Evolutionary conservation across 805 yeast species (phyloP).

Genomic region (Tetrapisispora pingtungensis): DNA sequence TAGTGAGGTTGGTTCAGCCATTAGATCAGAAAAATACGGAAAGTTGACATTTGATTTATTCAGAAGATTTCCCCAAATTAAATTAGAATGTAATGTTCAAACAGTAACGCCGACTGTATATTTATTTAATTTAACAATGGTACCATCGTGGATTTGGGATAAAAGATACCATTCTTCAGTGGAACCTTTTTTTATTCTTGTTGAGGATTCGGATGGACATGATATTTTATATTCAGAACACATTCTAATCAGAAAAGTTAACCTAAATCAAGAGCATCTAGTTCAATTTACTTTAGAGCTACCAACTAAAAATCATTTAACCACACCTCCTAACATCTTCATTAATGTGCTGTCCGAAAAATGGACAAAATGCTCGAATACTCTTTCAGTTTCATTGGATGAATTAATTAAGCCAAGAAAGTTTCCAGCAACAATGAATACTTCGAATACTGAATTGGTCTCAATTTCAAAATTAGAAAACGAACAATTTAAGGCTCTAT

Average conservation of each 20-base stretch:
- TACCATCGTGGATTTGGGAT: slow-evolving; percentile 79
- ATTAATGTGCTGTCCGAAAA: slow-evolving; percentile 64
- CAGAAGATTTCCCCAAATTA: slow-evolving; percentile 62
- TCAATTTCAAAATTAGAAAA: slow-evolving; percentile 40
- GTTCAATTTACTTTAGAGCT: slow-evolving; percentile 52
- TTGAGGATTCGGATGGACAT: slow-evolving; percentile 82
- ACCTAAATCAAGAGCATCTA: slow-evolving; percentile 43
- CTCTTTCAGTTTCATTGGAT: slow-evolving; percentile 42
- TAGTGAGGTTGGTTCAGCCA: slow-evolving; percentile 73
- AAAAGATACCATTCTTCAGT: slow-evolving; percentile 46
- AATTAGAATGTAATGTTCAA: slow-evolving; percentile 50
- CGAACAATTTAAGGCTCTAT: slow-evolving; percentile 38
- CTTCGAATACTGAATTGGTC: slow-evolving; percentile 31
- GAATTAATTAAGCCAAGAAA: slow-evolving; percentile 21
- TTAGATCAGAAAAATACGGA: slow-evolving; percentile 62
- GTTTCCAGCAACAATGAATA: slow-evolving; percentile 21
- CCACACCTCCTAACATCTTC: slow-evolving; percentile 61
- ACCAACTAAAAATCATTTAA: slow-evolving; percentile 14
- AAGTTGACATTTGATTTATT: slow-evolving; percentile 47
- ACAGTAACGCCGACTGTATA: slow-evolving; percentile 69
- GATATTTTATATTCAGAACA: slow-evolving; percentile 49
- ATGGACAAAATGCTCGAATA: slow-evolving; percentile 72
- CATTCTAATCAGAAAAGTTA: slow-evolving; percentile 40
- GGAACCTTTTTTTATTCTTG: slow-evolving; percentile 59
- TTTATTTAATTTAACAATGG: slow-evolving; percentile 53